Evolutionary conservation across 768 basidiomycete species (phyloP).

Genomic region (Cystofilobasidium macerans): DNA sequence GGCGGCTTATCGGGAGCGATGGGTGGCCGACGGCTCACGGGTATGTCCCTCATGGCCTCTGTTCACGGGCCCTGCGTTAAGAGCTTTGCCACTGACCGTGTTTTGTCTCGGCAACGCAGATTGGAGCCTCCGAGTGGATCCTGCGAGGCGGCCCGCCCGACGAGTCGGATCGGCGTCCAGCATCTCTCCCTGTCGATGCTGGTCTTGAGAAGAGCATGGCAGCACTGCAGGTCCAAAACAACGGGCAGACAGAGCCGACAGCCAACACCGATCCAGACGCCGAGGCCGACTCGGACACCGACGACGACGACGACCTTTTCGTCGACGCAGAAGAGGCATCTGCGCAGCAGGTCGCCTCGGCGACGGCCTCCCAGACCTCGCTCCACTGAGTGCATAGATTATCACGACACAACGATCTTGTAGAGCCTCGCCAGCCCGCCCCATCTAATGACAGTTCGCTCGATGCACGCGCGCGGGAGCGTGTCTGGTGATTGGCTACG

Average conservation of each 20-base stretch:
- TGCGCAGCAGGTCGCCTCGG: neutral
- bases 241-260: neutral
- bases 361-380: neutral
- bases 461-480: no score
- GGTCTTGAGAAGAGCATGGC: neutral
- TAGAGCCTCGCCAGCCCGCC: no score
- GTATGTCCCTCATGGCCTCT: neutral
- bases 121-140: slow-evolving; percentile 22
- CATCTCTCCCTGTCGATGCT: neutral
- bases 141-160: slow-evolving; percentile 7
- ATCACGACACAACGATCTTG: no score
- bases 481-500: no score
- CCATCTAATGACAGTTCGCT: neutral
- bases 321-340: slow-evolving; percentile 3
- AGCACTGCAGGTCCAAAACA: neutral
- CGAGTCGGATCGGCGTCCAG: neutral
- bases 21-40: slow-evolving; percentile 3
- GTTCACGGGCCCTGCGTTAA: neutral
- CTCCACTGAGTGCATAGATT: neutral
- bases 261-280: neutral
- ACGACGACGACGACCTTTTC: neutral
- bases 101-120: no score
- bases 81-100: no score
- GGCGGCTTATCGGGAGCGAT: slow-evolving; percentile 5
- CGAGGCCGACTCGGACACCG: neutral